Conservation (phyloP, 768 basidiomycete genomes). For the Leccinellum luteum region DNA sequence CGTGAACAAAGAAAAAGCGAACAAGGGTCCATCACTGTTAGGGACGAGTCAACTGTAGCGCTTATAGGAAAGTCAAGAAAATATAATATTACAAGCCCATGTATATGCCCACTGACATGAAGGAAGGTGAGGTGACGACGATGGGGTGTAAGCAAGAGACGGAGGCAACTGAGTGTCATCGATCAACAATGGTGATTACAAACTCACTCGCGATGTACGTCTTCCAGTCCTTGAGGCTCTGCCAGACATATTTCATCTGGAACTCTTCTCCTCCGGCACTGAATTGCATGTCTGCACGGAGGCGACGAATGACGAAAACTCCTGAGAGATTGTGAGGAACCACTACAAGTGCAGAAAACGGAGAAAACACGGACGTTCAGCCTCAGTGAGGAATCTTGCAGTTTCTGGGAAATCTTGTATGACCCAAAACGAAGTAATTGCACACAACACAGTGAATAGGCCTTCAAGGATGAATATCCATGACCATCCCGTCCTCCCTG, state of each 20-base stretch:
- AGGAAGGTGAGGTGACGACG: not conserved
- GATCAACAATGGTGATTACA: not conserved
- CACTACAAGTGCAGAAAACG: not conserved
- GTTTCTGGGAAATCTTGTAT: conserved; percentile 78
- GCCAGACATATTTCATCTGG: conserved; percentile 52
- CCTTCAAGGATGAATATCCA: conserved; percentile 81
- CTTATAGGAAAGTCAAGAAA: not conserved
- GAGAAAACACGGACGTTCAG: conserved; percentile 48
- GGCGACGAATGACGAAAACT: conserved; percentile 59
- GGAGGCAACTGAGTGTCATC: not conserved
- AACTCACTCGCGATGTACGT: conserved; percentile 66
- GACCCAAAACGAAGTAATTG: conserved; percentile 63
- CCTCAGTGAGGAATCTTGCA: conserved; percentile 63
- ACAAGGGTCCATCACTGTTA: conserved; percentile 49
- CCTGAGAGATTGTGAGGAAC: conserved; percentile 34
- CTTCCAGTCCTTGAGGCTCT: conserved; percentile 68
- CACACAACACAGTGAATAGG: conserved; percentile 59
- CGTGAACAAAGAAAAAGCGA: conserved; percentile 51
- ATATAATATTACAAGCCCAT: conserved; percentile 60
- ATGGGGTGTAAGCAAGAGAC: not conserved
- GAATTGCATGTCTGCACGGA: conserved; percentile 62
- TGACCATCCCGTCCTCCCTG: conserved; percentile 60
- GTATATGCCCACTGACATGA: conserved; percentile 57
- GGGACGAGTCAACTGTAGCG: conserved; percentile 1
- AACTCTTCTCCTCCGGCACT: conserved; percentile 62